These are phyloP conservation scores for Pseudopyricularia javanii DNA, from an alignment of 2,329 filamentous ascomycete species.

Conservation along the genomic window DNA sequence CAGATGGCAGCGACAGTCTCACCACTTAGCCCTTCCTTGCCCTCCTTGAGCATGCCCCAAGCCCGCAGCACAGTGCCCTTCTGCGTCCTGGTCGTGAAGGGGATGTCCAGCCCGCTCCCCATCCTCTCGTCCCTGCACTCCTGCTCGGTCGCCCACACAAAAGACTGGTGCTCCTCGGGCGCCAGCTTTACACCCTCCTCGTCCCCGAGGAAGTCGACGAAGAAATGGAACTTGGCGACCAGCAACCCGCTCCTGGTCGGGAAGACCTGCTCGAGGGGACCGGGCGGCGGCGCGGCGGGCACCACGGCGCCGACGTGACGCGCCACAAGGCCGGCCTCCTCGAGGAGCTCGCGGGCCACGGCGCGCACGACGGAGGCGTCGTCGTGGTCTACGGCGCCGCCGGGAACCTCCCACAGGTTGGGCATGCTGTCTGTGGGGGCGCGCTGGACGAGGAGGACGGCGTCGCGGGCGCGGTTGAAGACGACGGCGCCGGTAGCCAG, in stretches of 20 bases:
- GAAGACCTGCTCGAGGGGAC: constrained; percentile 10
- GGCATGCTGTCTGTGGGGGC: constrained; percentile 24
- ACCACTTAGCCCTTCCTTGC: neutral
- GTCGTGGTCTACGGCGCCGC: constrained; percentile 23
- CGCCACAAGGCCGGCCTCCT: constrained; percentile 24
- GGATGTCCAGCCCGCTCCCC: constrained; percentile 6
- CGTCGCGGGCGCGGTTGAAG: constrained; percentile 12
- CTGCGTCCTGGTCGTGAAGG: constrained; percentile 13
- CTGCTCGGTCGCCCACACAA: constrained; percentile 20
- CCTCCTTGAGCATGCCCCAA: constrained; percentile 9
- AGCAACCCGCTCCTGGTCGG: constrained; percentile 10
- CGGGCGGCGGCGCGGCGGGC: constrained; percentile 2
- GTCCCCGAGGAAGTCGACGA: constrained; percentile 10
- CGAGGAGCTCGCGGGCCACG: constrained; percentile 26
- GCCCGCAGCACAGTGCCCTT: constrained; percentile 9
- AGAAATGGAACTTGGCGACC: constrained; percentile 15
- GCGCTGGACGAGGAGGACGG: constrained; percentile 25
- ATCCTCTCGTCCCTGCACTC: constrained; percentile 13
- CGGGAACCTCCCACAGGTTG: constrained; percentile 26
- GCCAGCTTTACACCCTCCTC: constrained; percentile 14
- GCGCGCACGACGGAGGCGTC: constrained; percentile 22
- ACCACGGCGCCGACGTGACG: constrained; percentile 11
- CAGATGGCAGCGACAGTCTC: neutral
- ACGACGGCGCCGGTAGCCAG: constrained; percentile 15
- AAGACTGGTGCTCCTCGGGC: constrained; percentile 19